A percentile compares a stretch with the other conserved stretches of the same genome.
Conservation (phyloP, 2,329 filamentous ascomycete species). For the Aspergillus unguis region DNA sequence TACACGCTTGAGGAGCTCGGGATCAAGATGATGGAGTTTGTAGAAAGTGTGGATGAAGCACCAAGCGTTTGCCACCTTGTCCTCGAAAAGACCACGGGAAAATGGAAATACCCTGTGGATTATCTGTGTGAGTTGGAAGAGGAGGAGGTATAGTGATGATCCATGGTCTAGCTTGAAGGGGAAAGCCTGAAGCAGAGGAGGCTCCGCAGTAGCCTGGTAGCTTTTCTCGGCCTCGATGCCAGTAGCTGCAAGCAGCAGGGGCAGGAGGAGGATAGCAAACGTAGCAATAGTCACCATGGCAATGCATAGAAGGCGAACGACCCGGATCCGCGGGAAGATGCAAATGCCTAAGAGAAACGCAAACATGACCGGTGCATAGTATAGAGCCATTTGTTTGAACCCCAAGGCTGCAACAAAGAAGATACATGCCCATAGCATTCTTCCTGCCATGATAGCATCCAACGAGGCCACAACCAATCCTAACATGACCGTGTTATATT, state of each 20-base stretch:
- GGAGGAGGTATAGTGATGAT: constrained; percentile 68
- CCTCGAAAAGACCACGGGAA: constrained; percentile 91
- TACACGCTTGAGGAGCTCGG: constrained; percentile 68
- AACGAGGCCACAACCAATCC: constrained; percentile 82
- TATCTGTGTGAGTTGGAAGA: constrained; percentile 78
- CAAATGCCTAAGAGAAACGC: constrained; percentile 86
- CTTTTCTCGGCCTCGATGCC: constrained; percentile 67
- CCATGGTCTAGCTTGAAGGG: constrained; percentile 59
- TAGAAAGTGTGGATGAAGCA: constrained; percentile 85
- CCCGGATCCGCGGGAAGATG: constrained; percentile 67
- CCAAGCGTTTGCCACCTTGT: constrained; percentile 99
- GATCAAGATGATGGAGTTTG: constrained; percentile 75
- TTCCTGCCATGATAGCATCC: constrained; percentile 81
- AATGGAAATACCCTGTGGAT: constrained; percentile 95
- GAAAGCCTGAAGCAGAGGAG: constrained; percentile 58
- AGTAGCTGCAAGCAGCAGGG: constrained; percentile 68
- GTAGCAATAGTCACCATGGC: constrained; percentile 68
- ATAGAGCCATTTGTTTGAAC: constrained; percentile 99
- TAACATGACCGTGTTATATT: constrained; percentile 99
- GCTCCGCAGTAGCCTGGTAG: constrained; percentile 59
- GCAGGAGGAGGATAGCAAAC: constrained; percentile 72
- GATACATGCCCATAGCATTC: constrained; percentile 81
- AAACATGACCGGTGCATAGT: constrained; percentile 92
- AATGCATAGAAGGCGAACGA: constrained; percentile 69
- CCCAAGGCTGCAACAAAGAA: constrained; percentile 93